These are phyloP conservation scores for Ogataea nonfermentans DNA, from an alignment of 805 yeast genomes.

Conservation along the genomic window DNA sequence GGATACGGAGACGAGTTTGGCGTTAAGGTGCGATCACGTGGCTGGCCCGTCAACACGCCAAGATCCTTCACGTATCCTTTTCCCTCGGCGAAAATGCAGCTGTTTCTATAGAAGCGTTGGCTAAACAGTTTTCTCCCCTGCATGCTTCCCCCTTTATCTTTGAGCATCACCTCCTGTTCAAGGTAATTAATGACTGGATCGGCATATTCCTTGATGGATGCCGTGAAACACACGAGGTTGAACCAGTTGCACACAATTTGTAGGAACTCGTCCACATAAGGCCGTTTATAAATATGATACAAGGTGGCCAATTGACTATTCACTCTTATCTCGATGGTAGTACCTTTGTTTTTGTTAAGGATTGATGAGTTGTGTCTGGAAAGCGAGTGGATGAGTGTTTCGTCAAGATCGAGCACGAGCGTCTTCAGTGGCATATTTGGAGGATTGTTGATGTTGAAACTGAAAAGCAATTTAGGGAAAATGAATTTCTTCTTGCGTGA, in stretches of 20 bases:
- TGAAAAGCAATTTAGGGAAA: constrained; percentile 35
- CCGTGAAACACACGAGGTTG: constrained; percentile 88
- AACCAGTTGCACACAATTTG: constrained; percentile 81
- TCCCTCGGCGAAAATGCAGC: constrained; percentile 75
- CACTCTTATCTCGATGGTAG: constrained; percentile 79
- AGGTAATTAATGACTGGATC: constrained; percentile 95
- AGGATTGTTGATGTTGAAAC: constrained; percentile 33
- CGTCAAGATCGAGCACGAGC: constrained; percentile 86
- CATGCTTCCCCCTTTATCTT: constrained; percentile 24
- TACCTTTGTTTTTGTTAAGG: constrained; percentile 45
- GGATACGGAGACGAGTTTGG: constrained; percentile 18
- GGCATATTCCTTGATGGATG: constrained; percentile 91
- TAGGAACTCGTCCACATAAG: constrained; percentile 83
- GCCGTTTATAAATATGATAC: constrained; percentile 89
- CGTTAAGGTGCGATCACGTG: constrained; percentile 10
- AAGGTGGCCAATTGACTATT: constrained; percentile 69
- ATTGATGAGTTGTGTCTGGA: constrained; percentile 54
- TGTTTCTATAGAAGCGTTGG: constrained; percentile 69
- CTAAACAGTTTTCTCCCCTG: constrained; percentile 41
- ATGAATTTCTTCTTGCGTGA: constrained; percentile 30
- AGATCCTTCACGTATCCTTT: constrained; percentile 86
- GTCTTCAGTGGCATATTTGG: constrained; percentile 48
- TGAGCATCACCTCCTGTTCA: constrained; percentile 54
- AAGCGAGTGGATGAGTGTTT: constrained; percentile 88
- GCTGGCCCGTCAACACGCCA: constrained; percentile 28